Conservation (phyloP, 495 filamentous ascomycete species). For the Xylaria longipes region DNA sequence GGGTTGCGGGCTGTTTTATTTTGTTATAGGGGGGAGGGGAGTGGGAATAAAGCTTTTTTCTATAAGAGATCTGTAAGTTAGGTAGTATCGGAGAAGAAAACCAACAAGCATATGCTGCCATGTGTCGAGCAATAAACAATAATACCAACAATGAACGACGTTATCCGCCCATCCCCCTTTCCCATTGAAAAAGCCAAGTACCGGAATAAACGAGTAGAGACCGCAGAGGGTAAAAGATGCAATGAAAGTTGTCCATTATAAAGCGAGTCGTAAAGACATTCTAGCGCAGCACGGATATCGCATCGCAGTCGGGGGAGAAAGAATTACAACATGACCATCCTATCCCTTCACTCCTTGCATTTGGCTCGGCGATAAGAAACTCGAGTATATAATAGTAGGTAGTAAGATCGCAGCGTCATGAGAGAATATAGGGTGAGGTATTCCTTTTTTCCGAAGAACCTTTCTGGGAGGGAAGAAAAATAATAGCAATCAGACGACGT, state of each 20-base stretch:
- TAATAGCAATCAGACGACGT: constrained; percentile 18
- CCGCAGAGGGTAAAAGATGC: constrained; percentile 8
- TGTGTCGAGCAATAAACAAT: constrained; percentile 20
- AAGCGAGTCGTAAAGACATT: constrained; percentile 18
- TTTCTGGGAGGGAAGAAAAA: neutral
- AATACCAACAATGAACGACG: constrained; percentile 6
- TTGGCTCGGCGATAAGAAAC: constrained; percentile 5
- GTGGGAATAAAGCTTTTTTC: constrained; percentile 6
- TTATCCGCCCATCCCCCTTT: neutral
- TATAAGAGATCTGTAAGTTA: constrained; percentile 22
- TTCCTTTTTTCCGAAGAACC: constrained; percentile 5
- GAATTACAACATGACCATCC: constrained; percentile 6
- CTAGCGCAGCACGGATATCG: constrained; percentile 20
- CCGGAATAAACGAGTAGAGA: constrained; percentile 9
- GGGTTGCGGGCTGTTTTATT: constrained; percentile 3
- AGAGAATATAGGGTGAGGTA: neutral
- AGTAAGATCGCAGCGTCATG: constrained; percentile 23
- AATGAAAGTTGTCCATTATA: constrained; percentile 21
- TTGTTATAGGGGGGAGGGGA: neutral
- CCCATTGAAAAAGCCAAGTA: neutral
- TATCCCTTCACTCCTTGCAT: constrained; percentile 5
- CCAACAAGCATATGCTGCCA: neutral
- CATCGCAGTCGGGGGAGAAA: constrained; percentile 10
- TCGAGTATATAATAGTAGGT: constrained; percentile 17
- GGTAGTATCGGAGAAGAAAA: constrained; percentile 9